phyloP scores from a whole-genome alignment of 306 rosid species.

The Vicia villosa region DNA sequence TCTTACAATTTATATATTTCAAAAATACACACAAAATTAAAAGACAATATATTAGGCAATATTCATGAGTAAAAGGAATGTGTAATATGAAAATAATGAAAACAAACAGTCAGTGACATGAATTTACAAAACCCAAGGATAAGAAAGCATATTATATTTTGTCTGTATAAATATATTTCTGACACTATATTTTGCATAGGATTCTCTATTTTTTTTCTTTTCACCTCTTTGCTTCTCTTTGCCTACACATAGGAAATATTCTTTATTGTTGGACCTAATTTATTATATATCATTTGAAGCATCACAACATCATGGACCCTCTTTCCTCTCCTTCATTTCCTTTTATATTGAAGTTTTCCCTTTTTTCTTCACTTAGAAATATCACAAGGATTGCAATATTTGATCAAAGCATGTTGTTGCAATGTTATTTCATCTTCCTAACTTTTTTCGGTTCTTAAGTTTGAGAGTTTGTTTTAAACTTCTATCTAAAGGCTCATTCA shows the following conservation, averaged over 20 bases:
- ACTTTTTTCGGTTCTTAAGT: neutral
- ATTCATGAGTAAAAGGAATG: too few relatives aligned
- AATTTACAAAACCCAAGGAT: neutral
- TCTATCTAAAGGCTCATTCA: neutral
- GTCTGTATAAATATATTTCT: neutral
- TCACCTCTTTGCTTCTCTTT: conserved; percentile 30
- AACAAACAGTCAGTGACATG: neutral
- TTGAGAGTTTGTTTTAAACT: neutral
- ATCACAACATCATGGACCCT: conserved; percentile 31
- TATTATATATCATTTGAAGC: conserved; percentile 30
- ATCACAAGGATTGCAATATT: neutral
- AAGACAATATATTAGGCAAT: too few relatives aligned
- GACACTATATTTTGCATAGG: conserved; percentile 38
- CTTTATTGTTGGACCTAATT: conserved; percentile 7
- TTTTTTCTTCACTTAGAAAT: conserved; percentile 10
- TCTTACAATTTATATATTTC: too few relatives aligned
- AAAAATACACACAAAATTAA: too few relatives aligned
- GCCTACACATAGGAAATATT: conserved; percentile 10
- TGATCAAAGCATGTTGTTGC: neutral
- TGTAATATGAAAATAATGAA: neutral
- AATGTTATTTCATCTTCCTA: conserved; percentile 9
- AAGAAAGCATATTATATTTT: neutral
- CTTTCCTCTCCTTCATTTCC: neutral
- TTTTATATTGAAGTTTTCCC: neutral
- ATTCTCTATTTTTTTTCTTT: conserved; percentile 28